A percentile compares a stretch with the other conserved stretches of the same genome.
phyloP scores from a whole-genome alignment of 1,139 yeast species.

The Spencermartinsiella ligniputridi region DNA sequence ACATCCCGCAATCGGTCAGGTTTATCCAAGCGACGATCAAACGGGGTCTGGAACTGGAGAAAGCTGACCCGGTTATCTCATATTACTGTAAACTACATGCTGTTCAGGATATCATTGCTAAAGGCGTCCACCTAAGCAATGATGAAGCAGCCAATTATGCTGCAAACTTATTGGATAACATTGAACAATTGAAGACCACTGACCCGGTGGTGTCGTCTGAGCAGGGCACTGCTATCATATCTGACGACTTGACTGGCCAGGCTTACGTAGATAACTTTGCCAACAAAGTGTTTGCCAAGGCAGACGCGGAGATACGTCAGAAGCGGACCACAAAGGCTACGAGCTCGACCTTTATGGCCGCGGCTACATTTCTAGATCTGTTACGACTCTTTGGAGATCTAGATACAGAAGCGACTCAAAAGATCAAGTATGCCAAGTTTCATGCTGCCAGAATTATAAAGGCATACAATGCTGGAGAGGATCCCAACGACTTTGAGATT shows the following conservation, averaged over 20 bases:
- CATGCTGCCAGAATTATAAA: conserved; percentile 54
- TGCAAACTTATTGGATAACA: conserved; percentile 53
- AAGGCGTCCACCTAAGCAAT: conserved; percentile 52
- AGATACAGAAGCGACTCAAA: conserved; percentile 34
- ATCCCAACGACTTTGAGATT: conserved; percentile 47
- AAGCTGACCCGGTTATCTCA: conserved; percentile 50
- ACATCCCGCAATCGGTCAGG: conserved; percentile 29
- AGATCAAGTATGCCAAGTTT: conserved; percentile 52
- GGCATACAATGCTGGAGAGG: conserved; percentile 42
- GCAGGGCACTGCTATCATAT: conserved; percentile 46
- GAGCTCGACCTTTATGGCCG: conserved; percentile 45
- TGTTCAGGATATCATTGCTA: conserved; percentile 58
- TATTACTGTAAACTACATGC: conserved; percentile 55
- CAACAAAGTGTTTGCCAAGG: conserved; percentile 54
- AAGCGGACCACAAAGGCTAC: conserved; percentile 40
- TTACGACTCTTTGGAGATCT: conserved; percentile 38
- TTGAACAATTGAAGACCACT: conserved; percentile 48
- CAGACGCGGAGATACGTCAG: conserved; percentile 42
- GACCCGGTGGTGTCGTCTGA: conserved; percentile 27
- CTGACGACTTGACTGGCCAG: conserved; percentile 53
- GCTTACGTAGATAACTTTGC: conserved; percentile 60
- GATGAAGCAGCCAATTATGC: conserved; percentile 56
- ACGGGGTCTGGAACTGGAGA: conserved; percentile 47
- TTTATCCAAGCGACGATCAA: conserved; percentile 43
- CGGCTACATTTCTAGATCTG: conserved; percentile 46